A percentile compares a stretch with the other conserved stretches of the same genome.
Conservation (phyloP, 129 eudicot genomes). For the Scalesia atractyloides region DNA sequence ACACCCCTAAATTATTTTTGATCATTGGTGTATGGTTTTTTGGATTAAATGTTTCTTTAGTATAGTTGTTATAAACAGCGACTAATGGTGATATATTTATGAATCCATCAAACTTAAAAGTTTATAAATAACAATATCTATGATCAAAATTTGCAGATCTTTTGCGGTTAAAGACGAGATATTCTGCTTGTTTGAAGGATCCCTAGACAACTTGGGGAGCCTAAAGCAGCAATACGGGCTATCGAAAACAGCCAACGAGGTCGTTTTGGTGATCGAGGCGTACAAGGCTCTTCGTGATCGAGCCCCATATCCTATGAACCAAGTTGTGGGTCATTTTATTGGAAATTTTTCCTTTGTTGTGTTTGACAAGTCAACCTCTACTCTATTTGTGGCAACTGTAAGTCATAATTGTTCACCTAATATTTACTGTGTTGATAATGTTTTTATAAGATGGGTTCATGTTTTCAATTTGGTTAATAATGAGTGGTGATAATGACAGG, state of each 20-base stretch:
- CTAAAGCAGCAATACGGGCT: conserved; percentile 94
- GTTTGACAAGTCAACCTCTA: conserved; percentile 88
- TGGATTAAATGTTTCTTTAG: background rate
- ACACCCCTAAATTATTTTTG: background rate
- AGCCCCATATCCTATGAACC: conserved; percentile 92
- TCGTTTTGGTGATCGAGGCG: conserved; percentile 84
- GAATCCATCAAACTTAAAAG: background rate
- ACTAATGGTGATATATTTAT: conserved; percentile 12
- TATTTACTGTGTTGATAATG: conserved; percentile 13
- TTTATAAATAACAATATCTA: background rate
- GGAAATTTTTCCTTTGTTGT: conserved; percentile 83
- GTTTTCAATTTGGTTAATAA: conserved; percentile 7
- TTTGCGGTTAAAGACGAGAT: conserved; percentile 92
- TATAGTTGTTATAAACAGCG: too few relatives aligned
- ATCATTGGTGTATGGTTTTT: background rate
- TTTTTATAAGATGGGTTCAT: conserved; percentile 4
- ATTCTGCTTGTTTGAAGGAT: conserved; percentile 87
- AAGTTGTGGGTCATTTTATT: conserved; percentile 84
- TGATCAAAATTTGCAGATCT: conserved; percentile 51
- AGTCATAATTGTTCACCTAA: conserved; percentile 35
- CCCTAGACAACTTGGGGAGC: conserved; percentile 88
- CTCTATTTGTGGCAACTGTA: conserved; percentile 93
- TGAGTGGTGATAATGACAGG: conserved; percentile 50
- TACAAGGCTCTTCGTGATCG: conserved; percentile 95
- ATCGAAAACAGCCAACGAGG: conserved; percentile 82